phyloP scores from a whole-genome alignment of 1,284 basidiomycete genomes.

The Moesziomyces sp. region DNA sequence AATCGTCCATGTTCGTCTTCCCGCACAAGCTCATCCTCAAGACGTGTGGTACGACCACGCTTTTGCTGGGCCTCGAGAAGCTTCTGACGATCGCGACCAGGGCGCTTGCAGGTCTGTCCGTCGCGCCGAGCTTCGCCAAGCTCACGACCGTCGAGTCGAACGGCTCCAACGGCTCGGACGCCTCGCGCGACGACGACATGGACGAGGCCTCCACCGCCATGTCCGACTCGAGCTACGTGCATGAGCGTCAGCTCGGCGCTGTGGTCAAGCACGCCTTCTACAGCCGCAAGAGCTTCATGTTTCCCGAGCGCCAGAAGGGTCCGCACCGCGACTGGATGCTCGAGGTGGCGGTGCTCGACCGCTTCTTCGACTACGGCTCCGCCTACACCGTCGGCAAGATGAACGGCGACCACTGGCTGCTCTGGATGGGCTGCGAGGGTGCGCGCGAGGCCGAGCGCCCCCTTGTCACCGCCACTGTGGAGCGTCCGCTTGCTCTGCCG shows the following conservation, averaged over 20 bases:
- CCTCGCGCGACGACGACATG: slow-evolving; percentile 9
- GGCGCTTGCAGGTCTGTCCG: slow-evolving; percentile 71
- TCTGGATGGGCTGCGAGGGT: slow-evolving; percentile 74
- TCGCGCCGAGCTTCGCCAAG: slow-evolving; percentile 31
- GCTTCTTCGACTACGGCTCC: slow-evolving; percentile 81
- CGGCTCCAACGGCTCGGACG: slow-evolving; percentile 6
- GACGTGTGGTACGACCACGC: slow-evolving; percentile 98
- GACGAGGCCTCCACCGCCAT: slow-evolving; percentile 32
- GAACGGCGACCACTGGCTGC: slow-evolving; percentile 98
- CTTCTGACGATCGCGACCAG: slow-evolving; percentile 78
- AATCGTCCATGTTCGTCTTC: slow-evolving; percentile 96
- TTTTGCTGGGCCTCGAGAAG: slow-evolving; percentile 79
- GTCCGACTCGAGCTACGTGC: slow-evolving; percentile 34
- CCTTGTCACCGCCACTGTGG: slow-evolving; percentile 42
- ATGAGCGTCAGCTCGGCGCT: slow-evolving; percentile 50
- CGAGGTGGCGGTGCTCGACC: slow-evolving; percentile 91
- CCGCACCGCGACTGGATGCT: slow-evolving; percentile 95
- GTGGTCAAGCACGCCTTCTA: slow-evolving; percentile 76
- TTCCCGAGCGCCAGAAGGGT: slow-evolving; percentile 92
- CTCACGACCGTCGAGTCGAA: slow-evolving; percentile 20
- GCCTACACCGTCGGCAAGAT: slow-evolving; percentile 98
- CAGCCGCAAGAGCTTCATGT: slow-evolving; percentile 99
- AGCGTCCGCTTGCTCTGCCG: slow-evolving; percentile 49
- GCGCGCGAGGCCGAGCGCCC: slow-evolving; percentile 52
- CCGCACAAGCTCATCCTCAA: slow-evolving; percentile 97